Base-by-base conservation (phyloP, 2,329 filamentous ascomycete genomes). In the Emericellopsis cladophorae region DNA sequence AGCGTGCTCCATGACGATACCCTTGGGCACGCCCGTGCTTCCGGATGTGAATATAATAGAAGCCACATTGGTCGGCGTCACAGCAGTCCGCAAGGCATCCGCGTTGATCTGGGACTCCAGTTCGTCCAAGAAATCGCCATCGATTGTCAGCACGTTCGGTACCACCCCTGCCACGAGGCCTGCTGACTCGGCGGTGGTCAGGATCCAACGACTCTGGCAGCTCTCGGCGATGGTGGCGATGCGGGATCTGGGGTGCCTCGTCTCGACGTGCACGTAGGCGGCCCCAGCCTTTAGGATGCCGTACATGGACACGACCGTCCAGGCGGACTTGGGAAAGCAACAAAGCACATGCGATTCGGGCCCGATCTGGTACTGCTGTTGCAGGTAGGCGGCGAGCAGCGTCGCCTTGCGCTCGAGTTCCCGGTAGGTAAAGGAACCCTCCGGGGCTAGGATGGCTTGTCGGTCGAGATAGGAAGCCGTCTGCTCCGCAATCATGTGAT, bases 371-470 rank as follows among this genome's bases (percentile, higher is more conserved):
- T 26, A 24, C 9, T 24, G 18, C n/a, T 35, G 29, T 14, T 22
- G n/a, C 15, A 44, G 36, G 15, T 42, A 15, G 15, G 10, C 14
- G 11, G 42, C 42, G 9, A 44, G 36, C 4, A 16, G 18, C 6
- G 29, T 22, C 7, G 29, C 12, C 10, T 15, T 10, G n/a, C 18
- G 29, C 11, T 40, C 32, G 21, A 65, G 49, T 21, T 66, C 54
- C 4, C n/a, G 7, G 32, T 44, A 44, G 8, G 36, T 44, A 26
- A 37, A 37, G 14, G 12, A 15, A 9, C 33, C 22, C 14, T 41
- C 40, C 32, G 29, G 31, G 2, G 64, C 64, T 36, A 60, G 49
- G 24, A 68, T 56, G 16, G 66, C 65, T 5, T 51, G 45, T 10
- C 53, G 51, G 14, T 49, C 42, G 1, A 64, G 62, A n/a, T 16